Base-by-base conservation (phyloP, 495 filamentous ascomycete species). In the Parachaetomium inaequale region DNA sequence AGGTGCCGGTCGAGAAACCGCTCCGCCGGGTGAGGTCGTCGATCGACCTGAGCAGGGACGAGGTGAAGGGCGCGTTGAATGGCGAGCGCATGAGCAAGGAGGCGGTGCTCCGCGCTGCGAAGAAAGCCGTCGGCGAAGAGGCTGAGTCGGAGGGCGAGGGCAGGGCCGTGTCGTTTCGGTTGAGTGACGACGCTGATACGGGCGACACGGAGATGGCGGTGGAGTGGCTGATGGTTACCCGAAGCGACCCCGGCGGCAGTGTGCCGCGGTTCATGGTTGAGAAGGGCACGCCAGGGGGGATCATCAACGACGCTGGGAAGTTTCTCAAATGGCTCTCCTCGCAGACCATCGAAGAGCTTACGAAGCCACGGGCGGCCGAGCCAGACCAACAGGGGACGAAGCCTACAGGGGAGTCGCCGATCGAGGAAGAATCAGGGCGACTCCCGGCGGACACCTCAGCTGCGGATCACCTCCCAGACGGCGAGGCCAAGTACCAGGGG, bases 151-250 rank as follows among this genome's bases (percentile, higher is more conserved):
- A 34, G 21, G 61, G 54, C 5, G 49, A 59, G 51, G 40, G 46
- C 57, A 54, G 61, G 28, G 38, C 46, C 5, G 32, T 54, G 49
- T 51, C 62, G 4, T 11, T 43, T 23, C 56, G 61, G 7, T 29
- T 57, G 10, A 42, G n/a, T 1, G 58, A 53, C 1, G 67, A 68
- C 29, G 61, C 17, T 12, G 55, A 52, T 12, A 75, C 74, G 21
- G 75, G 79, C 6, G 81, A 82, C 31, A 80, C 84, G 52, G 65
- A 73, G 43, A 67, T 65, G 60, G 88, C 88, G 0, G 85, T 97
- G 15, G 93, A 97, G 73, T 98, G 93, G 93, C 85, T 96, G 38
- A 96, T 97, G 94, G 85, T 97, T 25, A 96, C 93, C 2, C 80
- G 93, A n/a, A 92, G 88, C 72, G 92, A 97, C 66, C 93, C 93